Evolutionary conservation across 768 basidiomycete species (phyloP).

Genomic region (Termitomyces bulborhizus): DNA sequence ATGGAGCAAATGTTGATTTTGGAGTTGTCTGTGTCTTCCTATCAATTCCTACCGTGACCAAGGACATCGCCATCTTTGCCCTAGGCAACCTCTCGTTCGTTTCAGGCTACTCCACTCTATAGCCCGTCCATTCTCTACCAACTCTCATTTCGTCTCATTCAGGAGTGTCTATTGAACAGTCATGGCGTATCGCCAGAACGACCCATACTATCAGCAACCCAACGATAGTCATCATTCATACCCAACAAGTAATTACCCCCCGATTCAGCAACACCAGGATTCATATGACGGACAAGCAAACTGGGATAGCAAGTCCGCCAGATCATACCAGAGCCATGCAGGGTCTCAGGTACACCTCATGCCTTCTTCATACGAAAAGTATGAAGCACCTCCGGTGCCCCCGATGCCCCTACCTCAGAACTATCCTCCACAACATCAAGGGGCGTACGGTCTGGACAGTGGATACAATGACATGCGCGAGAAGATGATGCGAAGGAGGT

Average conservation of each 20-base stretch:
- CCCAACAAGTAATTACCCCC: slow-evolving; percentile 29
- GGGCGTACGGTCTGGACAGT: slow-evolving; percentile 35
- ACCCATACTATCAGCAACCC: slow-evolving; percentile 41
- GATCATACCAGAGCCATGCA: slow-evolving; percentile 59
- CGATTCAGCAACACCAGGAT: slow-evolving; percentile 30
- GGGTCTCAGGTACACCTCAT: slow-evolving; percentile 73
- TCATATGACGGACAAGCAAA: slow-evolving; percentile 33
- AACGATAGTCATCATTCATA: slow-evolving; percentile 15
- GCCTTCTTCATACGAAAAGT: slow-evolving; percentile 51
- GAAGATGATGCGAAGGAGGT: slow-evolving; percentile 77
- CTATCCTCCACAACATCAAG: slow-evolving; percentile 59
- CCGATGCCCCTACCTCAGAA: slow-evolving; percentile 45
- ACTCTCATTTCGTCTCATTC: neutral
- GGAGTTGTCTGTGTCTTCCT: neutral
- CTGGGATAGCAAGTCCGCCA: slow-evolving; percentile 47
- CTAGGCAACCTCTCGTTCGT: slow-evolving; percentile 6
- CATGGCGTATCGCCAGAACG: slow-evolving; percentile 55
- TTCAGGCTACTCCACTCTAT: slow-evolving; percentile 7
- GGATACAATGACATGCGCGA: slow-evolving; percentile 70
- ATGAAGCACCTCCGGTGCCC: slow-evolving; percentile 47
- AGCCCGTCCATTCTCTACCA: slow-evolving; percentile 22
- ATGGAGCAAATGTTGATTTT: slow-evolving; percentile 1
- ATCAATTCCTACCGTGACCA: neutral
- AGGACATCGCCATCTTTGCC: neutral
- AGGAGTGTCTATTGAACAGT: neutral